Conservation (phyloP, 1,284 basidiomycete genomes). For the Xanthoconium separans region DNA sequence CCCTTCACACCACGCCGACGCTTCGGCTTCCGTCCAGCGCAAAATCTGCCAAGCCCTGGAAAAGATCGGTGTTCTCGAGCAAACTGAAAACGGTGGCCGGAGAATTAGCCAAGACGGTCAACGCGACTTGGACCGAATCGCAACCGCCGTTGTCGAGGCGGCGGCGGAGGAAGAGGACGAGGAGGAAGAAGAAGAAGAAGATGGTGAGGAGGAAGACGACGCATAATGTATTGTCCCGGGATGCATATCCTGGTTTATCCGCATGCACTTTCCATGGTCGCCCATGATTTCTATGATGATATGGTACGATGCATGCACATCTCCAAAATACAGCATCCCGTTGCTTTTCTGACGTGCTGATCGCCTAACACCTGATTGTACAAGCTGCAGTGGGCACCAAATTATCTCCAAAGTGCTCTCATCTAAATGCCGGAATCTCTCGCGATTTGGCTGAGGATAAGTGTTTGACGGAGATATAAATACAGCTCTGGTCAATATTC, state of each 20-base stretch:
- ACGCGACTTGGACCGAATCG: conserved; percentile 98
- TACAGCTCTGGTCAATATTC: background rate
- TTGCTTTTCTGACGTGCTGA: conserved; percentile 8
- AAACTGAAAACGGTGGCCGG: conserved; percentile 91
- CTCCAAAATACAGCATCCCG: conserved; percentile 32
- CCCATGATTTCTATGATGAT: conserved; percentile 32
- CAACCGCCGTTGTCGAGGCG: conserved; percentile 92
- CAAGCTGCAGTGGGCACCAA: background rate
- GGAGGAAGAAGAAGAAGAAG: conserved; percentile 86
- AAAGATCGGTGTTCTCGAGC: conserved; percentile 98
- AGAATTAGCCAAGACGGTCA: conserved; percentile 97
- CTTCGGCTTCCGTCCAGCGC: conserved; percentile 86
- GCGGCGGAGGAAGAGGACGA: conserved; percentile 83
- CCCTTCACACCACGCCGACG: conserved; percentile 90
- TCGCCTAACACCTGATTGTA: background rate
- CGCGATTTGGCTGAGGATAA: background rate
- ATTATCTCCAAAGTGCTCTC: no score
- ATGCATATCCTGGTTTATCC: conserved; percentile 18
- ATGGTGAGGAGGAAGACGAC: conserved; percentile 54
- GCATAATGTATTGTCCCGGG: conserved; percentile 39
- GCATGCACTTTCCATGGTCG: conserved; percentile 24
- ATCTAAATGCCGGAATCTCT: background rate
- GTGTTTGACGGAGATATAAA: background rate
- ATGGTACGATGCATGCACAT: conserved; percentile 45
- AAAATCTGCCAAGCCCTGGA: conserved; percentile 95